Conservation (phyloP, 495 filamentous ascomycete species). For the Penicillium diatomitis region DNA sequence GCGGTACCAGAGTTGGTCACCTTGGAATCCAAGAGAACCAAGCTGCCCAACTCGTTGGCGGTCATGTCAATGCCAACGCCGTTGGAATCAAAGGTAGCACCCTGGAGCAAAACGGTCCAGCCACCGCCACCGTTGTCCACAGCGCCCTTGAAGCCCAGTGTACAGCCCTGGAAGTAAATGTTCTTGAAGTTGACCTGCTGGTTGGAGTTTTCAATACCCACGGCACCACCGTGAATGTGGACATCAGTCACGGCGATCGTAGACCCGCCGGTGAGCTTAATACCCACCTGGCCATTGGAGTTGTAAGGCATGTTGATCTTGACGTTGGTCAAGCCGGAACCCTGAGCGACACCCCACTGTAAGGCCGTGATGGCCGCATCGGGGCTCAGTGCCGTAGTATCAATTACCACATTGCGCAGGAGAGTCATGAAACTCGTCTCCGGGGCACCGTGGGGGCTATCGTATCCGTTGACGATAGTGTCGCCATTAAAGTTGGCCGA, state of each 20-base stretch:
- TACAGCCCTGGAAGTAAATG: constrained; percentile 32
- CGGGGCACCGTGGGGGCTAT: constrained; percentile 19
- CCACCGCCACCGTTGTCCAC: constrained; percentile 8
- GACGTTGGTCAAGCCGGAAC: constrained; percentile 61
- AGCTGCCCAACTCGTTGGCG: constrained; percentile 39
- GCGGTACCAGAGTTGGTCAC: constrained; percentile 44
- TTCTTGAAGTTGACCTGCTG: constrained; percentile 43
- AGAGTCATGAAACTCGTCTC: constrained; percentile 30
- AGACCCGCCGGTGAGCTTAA: constrained; percentile 28
- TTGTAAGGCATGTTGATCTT: constrained; percentile 55
- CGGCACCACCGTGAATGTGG: constrained; percentile 37
- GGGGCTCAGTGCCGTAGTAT: constrained; percentile 21
- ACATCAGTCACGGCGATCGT: constrained; percentile 36
- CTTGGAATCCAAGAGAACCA: constrained; percentile 33
- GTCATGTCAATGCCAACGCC: constrained; percentile 23
- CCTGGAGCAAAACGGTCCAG: constrained; percentile 30
- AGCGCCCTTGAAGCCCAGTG: constrained; percentile 19
- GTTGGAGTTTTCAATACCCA: constrained; percentile 36
- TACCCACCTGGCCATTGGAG: constrained; percentile 44
- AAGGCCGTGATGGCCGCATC: constrained; percentile 26
- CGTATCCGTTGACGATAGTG: constrained; percentile 18
- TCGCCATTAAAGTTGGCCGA: constrained; percentile 17
- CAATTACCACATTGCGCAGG: constrained; percentile 30
- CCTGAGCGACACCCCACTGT: constrained; percentile 59
- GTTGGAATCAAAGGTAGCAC: constrained; percentile 19